Base-by-base conservation (phyloP, 345 rosid genomes). In the Euphorbia pulcherrima region DNA sequence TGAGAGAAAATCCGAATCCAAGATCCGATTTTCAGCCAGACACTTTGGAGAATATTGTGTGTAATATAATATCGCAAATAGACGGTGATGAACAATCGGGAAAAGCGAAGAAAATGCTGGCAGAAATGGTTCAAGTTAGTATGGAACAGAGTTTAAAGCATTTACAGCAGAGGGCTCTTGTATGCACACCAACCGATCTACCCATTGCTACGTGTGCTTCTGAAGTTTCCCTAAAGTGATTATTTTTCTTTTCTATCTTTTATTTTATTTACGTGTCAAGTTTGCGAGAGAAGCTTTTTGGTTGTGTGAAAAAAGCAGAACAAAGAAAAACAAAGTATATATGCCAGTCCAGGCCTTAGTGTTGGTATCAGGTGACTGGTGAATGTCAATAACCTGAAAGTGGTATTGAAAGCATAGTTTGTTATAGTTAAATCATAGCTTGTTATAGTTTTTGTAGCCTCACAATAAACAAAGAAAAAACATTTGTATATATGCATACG, bases 51-150 rank as follows among this genome's bases (percentile, higher is more conserved):
- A 89, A 91, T 67, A 94, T 94, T 35, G 96, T 94, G 44, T 89
- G 96, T 48, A 87, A 87, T 77, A 88, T 94, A 62, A 89, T 94
- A 73, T 91, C 96, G 26, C 92, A 88, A 67, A 88, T 91, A 8
- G 96, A 94, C 47, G 88, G 90, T 60, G 97, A 94, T 54, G 99
- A 94, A 23, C 99, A 94, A 71, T 84, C 89, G 1, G 82, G 86
- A 37, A 94, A 94, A 69, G 99, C 99, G 0, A 94, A 88, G 86
- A 89, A 88, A 80, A 94, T 91, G 97, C 82, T 94, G 47, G 83
- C 96, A 18, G 99, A 94, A 81, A 94, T 94, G 99, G 97, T 94
- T 37, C 96, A 94, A 74, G 97, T 91, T 35, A 90, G 99, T 78
- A 91, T 94, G 99, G 99, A 94, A 53, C 91, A 91, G 80, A 94